Evolutionary conservation across 192 early-diverging fungal genomes (phyloP).

Genomic region (Entomortierella chlamydospora): DNA sequence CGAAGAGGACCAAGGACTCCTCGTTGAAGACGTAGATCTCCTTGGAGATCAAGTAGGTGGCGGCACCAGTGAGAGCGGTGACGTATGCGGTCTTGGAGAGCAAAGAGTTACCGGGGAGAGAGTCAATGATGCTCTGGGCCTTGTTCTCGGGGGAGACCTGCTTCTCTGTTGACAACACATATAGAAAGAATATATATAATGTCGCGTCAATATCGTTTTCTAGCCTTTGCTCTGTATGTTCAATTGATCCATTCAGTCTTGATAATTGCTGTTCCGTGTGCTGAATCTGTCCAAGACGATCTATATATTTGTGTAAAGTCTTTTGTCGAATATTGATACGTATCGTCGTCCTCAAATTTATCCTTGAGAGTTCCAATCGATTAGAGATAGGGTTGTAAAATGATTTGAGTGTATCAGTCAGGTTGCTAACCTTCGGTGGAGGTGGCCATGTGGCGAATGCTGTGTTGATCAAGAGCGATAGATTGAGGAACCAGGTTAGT

Average conservation of each 20-base stretch:
- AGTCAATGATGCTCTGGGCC: constrained; percentile 92
- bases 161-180: constrained; percentile 32
- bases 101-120: constrained; percentile 90
- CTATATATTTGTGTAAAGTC: no score
- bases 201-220: neutral
- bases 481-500: neutral
- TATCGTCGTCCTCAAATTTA: neutral
- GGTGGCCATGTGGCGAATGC: constrained; percentile 56
- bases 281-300: neutral
- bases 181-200: neutral
- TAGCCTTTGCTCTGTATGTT: no score
- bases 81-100: constrained; percentile 92
- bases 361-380: neutral
- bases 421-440: constrained; percentile 51
- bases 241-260: no score
- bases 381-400: neutral
- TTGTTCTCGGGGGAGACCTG: constrained; percentile 79
- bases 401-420: neutral
- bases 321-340: no score
- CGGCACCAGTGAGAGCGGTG: constrained; percentile 83
- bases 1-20: constrained; percentile 87
- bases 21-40: constrained; percentile 98
- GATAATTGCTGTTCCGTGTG: no score
- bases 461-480: constrained; percentile 7
- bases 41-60: constrained; percentile 93